phyloP scores from a whole-genome alignment of 1,284 basidiomycete genomes.

The Rhizoctonia solani region DNA sequence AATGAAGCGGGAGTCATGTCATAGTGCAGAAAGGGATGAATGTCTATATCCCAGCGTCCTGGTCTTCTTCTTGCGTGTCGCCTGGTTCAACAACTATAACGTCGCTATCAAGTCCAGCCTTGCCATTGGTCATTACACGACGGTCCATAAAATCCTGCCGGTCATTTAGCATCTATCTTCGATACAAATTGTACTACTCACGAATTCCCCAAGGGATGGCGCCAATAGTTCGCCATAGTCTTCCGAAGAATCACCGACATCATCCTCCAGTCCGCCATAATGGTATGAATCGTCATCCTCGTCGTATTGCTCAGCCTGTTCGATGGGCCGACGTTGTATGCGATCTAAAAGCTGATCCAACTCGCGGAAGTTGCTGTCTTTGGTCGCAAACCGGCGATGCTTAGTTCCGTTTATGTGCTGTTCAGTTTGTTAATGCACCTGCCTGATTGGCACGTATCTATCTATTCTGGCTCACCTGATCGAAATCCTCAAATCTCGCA shows the following conservation, averaged over 20 bases:
- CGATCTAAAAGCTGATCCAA: constrained; percentile 80
- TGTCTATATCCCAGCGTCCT: constrained; percentile 42
- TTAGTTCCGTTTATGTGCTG: constrained; percentile 79
- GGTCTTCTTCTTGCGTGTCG: constrained; percentile 44
- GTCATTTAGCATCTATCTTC: constrained; percentile 41
- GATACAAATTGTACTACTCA: constrained; percentile 36
- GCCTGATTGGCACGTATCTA: constrained; percentile 6
- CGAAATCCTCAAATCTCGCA: constrained; percentile 87
- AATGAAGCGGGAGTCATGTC: background rate
- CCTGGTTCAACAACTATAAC: constrained; percentile 42
- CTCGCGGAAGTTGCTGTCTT: constrained; percentile 78
- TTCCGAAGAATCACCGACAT: constrained; percentile 41
- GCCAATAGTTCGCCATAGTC: constrained; percentile 43
- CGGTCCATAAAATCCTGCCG: constrained; percentile 41
- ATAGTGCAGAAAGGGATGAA: constrained; percentile 36
- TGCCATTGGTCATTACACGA: constrained; percentile 41
- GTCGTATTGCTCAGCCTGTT: constrained; percentile 35
- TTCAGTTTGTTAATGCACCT: background rate
- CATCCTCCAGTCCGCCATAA: constrained; percentile 42
- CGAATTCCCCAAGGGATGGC: constrained; percentile 41
- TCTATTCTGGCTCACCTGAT: constrained; percentile 60
- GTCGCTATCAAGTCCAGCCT: constrained; percentile 25
- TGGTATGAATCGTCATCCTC: constrained; percentile 41
- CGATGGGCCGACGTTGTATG: constrained; percentile 66
- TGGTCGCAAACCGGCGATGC: constrained; percentile 85